A percentile compares a stretch with the other conserved stretches of the same genome.
phyloP scores from a whole-genome alignment of 805 yeast species.

The Ogataea paraovalis region DNA sequence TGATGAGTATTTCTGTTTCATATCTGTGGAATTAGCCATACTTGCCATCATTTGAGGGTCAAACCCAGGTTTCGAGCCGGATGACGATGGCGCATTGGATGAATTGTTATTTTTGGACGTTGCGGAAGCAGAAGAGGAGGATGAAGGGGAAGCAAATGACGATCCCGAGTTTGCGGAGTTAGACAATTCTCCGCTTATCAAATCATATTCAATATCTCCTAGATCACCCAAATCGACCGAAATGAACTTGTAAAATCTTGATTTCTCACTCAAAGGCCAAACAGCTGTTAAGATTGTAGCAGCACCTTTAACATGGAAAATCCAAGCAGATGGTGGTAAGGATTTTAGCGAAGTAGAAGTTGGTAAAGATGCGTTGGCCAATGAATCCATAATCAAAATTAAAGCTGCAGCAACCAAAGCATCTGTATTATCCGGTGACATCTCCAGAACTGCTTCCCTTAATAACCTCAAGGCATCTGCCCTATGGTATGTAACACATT shows the following conservation, averaged over 20 bases:
- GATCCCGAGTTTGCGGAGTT: conserved; percentile 21
- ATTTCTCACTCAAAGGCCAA: conserved; percentile 79
- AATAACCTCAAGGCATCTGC: conserved; percentile 80
- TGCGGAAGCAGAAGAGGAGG: conserved; percentile 7
- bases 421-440: conserved; percentile 82
- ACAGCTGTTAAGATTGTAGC: conserved; percentile 94
- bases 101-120: not conserved
- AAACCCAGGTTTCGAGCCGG: not conserved
- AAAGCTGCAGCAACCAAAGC: conserved; percentile 91
- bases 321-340: conserved; percentile 92
- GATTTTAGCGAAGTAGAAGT: conserved; percentile 49
- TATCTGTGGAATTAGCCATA: conserved; percentile 10
- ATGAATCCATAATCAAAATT: conserved; percentile 84
- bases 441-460: conserved; percentile 81
- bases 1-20: conserved; percentile 42
- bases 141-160: not conserved
- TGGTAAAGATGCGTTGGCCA: conserved; percentile 82
- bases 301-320: conserved; percentile 94
- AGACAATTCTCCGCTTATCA: conserved; percentile 32
- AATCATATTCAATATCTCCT: conserved; percentile 57
- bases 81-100: not conserved
- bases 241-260: conserved; percentile 63
- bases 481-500: conserved; percentile 79
- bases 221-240: conserved; percentile 89
- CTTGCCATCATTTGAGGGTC: conserved; percentile 7